A percentile compares a stretch with the other conserved stretches of the same genome.
These are phyloP conservation scores for Chrysoporthe cubensis DNA, from an alignment of 2,329 filamentous ascomycete genomes.

Conservation along the genomic window DNA sequence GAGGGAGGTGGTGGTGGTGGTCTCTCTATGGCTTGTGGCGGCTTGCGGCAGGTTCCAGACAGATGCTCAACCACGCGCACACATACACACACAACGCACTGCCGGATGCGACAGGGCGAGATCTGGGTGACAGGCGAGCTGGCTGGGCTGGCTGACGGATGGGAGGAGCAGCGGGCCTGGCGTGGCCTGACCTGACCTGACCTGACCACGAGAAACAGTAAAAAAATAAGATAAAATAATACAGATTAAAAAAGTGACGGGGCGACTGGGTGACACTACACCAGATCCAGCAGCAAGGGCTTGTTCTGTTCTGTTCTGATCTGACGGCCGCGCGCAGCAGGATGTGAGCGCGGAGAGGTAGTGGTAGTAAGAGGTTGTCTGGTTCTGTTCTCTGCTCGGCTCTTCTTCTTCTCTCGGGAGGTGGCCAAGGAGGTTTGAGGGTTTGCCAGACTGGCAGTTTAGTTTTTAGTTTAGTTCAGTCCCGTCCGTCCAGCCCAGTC, in stretches of 20 bases:
- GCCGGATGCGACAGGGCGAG: conserved; percentile 4
- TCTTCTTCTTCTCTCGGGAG: not conserved
- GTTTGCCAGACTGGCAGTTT: not conserved
- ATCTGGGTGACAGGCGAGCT: not conserved
- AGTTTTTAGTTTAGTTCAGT: not conserved
- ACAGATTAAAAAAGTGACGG: not conserved
- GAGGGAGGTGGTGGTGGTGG: not conserved
- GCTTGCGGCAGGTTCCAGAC: not conserved
- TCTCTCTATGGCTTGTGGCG: not conserved
- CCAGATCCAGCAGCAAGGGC: not conserved
- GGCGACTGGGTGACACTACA: not conserved
- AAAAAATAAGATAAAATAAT: not conserved
- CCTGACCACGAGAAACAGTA: not conserved
- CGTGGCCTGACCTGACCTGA: conserved; percentile 1
- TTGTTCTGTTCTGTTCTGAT: not conserved
- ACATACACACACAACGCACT: not conserved
- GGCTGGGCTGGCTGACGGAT: not conserved
- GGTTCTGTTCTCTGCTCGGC: no score
- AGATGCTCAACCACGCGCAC: not conserved
- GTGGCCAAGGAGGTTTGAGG: not conserved
- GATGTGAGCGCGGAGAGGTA: not conserved
- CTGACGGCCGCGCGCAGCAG: not conserved
- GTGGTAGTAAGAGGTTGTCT: not conserved
- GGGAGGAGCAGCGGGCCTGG: not conserved
- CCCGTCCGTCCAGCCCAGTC: not conserved